Evolutionary conservation across 306 rosid species (phyloP), one percentile per base, ranked within the genome.

Genomic region (Cucumis hystrix): DNA sequence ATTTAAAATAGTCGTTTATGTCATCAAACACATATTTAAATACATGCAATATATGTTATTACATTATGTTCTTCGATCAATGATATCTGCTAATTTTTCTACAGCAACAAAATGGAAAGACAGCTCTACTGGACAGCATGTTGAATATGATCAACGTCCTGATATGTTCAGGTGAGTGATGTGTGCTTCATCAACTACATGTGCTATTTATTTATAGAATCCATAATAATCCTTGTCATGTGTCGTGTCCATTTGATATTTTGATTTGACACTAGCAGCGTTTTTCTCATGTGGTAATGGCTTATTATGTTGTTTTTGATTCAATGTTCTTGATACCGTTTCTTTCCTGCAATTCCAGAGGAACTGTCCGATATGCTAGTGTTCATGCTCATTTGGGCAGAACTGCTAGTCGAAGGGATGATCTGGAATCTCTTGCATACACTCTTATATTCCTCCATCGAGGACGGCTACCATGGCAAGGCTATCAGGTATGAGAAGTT

Each of bases 341-440:
- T 6, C 77, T 51, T 8, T 47, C 63, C 40, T 76, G 66, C 33
- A 64, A 23, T 64, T 52, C 57, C 71, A 94, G 98, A 82, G 98
- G 97, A 81, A 94, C 98, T 43, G 97, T 94, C 67, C 91, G 98
- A 76, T 94, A 94, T 84, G 98, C 97, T 35, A 90, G 98, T 81
- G 98, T 94, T 74, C 98, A 94, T 82, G 98, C 97, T 67, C 98
- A 94, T 79, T 79, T 92, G 82, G 96, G 97, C 82, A 90, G 98
- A 91, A 90, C 98, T 78, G 95, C 98, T 52, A 92, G 97, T 75
- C 89, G 97, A 90, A 88, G 97, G 83, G 98, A 94, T 63, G 96
- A 92, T 86, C 97, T 94, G 63, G 96, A 94, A 83, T 94, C 98
- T 66, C 96, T 94, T 81, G 97, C 98, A 21, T 94, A 91, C 80